Evolutionary conservation across 345 rosid species (phyloP), one percentile per base, ranked within the genome.

Genomic region (Acer saccharum): DNA sequence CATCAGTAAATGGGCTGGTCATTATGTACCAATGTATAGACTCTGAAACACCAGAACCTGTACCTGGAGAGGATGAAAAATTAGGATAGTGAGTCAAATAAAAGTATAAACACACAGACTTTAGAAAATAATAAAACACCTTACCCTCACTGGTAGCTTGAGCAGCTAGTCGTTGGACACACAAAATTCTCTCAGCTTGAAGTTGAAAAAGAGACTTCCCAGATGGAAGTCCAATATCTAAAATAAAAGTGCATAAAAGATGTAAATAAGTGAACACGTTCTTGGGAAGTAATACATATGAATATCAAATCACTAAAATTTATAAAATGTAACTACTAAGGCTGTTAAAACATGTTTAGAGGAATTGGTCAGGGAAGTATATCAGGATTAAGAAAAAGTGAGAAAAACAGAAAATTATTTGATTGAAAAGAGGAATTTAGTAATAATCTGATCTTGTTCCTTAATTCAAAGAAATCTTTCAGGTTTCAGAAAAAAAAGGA

Each of bases 1-100:
- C 97, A 87, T 94, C 93, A 39, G 97, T 96, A 79, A 93, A 96
- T 78, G 98, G 99, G 78, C 99, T 96, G 72, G 99, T 96, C 99
- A 96, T 96, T 82, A 96, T 88, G 83, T 96, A 96, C 97, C 98
- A 96, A 72, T 88, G 99, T 81, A 96, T 91, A 65, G 84, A 76
- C 67, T 82, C 93, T 10, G 94, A 82, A 29, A 89, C 85, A 79
- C 80, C 83, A 65, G 94, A 83, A 84, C 88, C 94, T 89, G 81
- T 72, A 84, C 89, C 93, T 89, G 81, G 76, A 73, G 66, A 60
- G 62, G 68, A 27, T 43, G 65, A 65, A 76, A 25, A 32, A 74
- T 80, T 50, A 60, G 54, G 46, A 79, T 63, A 74, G 71, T 32
- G 25, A 64, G 50, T 54, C 76, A 79, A 57, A 77, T 73, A 12